phyloP scores from a whole-genome alignment of 2,329 filamentous ascomycete genomes.

The Neopestalotiopsis sp. region DNA sequence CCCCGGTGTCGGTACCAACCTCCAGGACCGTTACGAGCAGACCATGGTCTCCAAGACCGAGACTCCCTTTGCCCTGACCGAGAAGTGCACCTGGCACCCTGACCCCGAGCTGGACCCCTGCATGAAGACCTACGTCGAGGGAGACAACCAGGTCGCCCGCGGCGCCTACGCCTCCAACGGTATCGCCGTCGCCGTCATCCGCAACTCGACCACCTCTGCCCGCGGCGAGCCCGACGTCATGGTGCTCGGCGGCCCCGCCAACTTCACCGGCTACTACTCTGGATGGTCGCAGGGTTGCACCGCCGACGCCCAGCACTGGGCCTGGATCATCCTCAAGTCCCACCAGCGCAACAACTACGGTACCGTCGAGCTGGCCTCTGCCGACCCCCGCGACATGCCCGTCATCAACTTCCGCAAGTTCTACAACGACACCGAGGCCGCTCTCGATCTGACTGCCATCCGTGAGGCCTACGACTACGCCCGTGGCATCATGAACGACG shows the following conservation, averaged over 20 bases:
- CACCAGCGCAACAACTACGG: conserved; percentile 63
- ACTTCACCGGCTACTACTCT: conserved; percentile 40
- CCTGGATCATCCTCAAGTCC: conserved; percentile 57
- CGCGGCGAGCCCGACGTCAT: conserved; percentile 37
- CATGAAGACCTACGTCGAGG: conserved; percentile 37
- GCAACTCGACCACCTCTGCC: conserved; percentile 36
- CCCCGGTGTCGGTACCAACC: conserved; percentile 67
- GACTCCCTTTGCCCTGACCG: conserved; percentile 35
- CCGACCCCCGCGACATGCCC: conserved; percentile 64
- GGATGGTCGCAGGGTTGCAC: conserved; percentile 37
- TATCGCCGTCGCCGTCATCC: conserved; percentile 49
- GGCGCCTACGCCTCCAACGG: conserved; percentile 48
- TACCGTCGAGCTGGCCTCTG: conserved; percentile 59
- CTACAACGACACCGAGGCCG: conserved; percentile 55
- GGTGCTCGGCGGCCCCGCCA: conserved; percentile 37
- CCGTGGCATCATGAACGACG: conserved; percentile 45
- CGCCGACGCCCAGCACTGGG: conserved; percentile 42
- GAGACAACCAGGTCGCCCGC: conserved; percentile 22
- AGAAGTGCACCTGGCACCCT: conserved; percentile 36
- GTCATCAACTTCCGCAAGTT: conserved; percentile 62
- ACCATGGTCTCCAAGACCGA: conserved; percentile 45
- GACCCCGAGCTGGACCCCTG: conserved; percentile 39
- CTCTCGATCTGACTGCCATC: conserved; percentile 49
- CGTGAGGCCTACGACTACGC: conserved; percentile 46
- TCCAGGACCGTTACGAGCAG: conserved; percentile 61